Base-by-base conservation (phyloP, 257 asterid genomes). In the Solanum sejunctum region DNA sequence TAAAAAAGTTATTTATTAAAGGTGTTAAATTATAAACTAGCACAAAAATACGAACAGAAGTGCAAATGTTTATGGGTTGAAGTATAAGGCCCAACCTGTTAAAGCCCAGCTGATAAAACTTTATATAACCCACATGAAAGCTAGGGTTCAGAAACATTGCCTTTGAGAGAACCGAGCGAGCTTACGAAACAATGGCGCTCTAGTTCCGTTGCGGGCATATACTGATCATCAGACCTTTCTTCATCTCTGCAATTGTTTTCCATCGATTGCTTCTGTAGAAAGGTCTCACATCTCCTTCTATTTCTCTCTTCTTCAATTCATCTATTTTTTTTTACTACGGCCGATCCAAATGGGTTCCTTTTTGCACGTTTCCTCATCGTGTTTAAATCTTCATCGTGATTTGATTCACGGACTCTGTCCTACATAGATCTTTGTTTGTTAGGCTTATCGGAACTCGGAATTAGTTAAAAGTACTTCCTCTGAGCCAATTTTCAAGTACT, bases 131-230 rank as follows among this genome's bases (percentile, higher is more conserved):
- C 12, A 39, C n/a, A 15, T 8, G 10, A 45, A 16, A 9, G 3
- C 87, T 91, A 88, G 93, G 95, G 89, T 84, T 86, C 32, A 60
- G 12, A 18, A 23, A 49, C 1, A 43, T 60, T 91, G 97, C 95
- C 97, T 86, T 88, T 86, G 89, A 90, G 88, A 91, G 94, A 92
- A 85, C 93, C 49, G 82, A 54, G 94, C 84, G 90, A n/a, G 82
- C 93, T 83, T 3, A 41, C 20, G 2, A 7, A 16, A 10, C 56
- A 67, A 83, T 87, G 97, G 89, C 91, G 92, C 88, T 84, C 87
- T 63, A 58, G 94, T 93, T 93, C 95, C 95, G 94, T 93, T 93
- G 97, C 93, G 87, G 95, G 97, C 97, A 90, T 87, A 93, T 10
- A 93, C 12, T 10, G 20, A 93, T 18, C 32, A 3, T 10, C 32